Conservation (phyloP, 768 basidiomycete genomes). For the Hypholoma fasciculare region DNA sequence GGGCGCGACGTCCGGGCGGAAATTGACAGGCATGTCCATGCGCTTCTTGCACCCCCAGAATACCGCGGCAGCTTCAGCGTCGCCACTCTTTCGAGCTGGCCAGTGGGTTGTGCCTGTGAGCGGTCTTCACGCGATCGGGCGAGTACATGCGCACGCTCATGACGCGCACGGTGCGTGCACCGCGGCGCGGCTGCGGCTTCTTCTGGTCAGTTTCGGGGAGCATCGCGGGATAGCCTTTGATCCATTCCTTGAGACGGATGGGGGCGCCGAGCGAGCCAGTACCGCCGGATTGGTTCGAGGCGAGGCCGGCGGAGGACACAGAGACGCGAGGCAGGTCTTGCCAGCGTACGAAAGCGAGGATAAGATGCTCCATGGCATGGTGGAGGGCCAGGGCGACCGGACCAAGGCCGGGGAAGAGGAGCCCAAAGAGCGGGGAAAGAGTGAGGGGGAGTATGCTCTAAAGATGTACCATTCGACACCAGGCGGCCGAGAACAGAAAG, state of each 20-base stretch:
- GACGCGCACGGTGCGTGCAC: constrained; percentile 76
- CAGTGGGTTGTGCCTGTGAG: constrained; percentile 41
- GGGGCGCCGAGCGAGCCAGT: constrained; percentile 72
- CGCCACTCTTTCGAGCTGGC: constrained; percentile 68
- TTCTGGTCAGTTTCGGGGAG: constrained; percentile 59
- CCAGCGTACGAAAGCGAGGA: constrained; percentile 89
- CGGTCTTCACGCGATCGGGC: constrained; percentile 75
- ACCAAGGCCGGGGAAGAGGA: constrained; percentile 83
- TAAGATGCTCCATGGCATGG: constrained; percentile 83
- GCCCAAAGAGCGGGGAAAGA: constrained; percentile 87
- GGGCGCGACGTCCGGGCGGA: constrained; percentile 52
- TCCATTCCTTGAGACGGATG: constrained; percentile 87
- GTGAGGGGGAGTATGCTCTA: constrained; percentile 89
- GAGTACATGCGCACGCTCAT: constrained; percentile 85
- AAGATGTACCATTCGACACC: constrained; percentile 78
- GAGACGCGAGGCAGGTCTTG: constrained; percentile 57
- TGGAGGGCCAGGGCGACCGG: constrained; percentile 49
- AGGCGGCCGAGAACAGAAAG: constrained; percentile 82
- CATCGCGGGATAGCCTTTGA: constrained; percentile 85
- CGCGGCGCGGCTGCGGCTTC: constrained; percentile 68
- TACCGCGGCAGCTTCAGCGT: constrained; percentile 66
- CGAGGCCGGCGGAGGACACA: constrained; percentile 24
- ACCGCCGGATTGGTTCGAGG: constrained; percentile 40
- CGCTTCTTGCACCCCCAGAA: constrained; percentile 72
- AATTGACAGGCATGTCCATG: constrained; percentile 64